Base-by-base conservation (phyloP, 139 green algal genomes). In the Mesotaenium endlicherianum region DNA sequence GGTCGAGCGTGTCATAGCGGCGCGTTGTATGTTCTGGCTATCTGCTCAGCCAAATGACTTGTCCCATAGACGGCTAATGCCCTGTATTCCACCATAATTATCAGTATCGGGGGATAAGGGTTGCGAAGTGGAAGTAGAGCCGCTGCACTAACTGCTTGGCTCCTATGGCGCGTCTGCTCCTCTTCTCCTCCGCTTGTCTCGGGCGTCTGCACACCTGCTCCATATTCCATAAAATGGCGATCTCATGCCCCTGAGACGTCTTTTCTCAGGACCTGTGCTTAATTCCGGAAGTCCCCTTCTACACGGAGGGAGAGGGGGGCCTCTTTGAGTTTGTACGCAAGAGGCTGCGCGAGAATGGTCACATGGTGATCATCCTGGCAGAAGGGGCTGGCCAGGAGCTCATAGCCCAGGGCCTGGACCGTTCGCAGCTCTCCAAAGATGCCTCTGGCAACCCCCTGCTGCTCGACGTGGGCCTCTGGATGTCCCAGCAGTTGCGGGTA, bases 281-380 rank as follows among this genome's bases (percentile, higher is more conserved):
- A 40, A 99, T 98, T 70, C 96, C 96, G 4, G 95, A 99, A 90
- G 92, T 97, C 39, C 84, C 75, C 14, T 98, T 98, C 87, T 85
- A 85, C n/a, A 47, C 97, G 42, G 59, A 95, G 30, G 95, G 95
- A n/a, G 69, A 89, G 16, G 80, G 88, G 6, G 95, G 95, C 1
- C 84, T 98, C 70, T 88, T 95, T 39, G 78, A 77, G 2, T 96
- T 96, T 83, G 58, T 99, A 43, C 89, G 95, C 38, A 74, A 79
- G 8, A 89, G 96, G 31, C 80, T 99, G 49, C 81, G 89, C 2
- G 59, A 88, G 57, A 97, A 97, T 86, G 94, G 76, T 45, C 71
- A 89, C 59, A 26, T 71, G 53, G 85, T 92, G 31, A 67, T 92
- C 39, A 86, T 92, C 26, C 87, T 99, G 39, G 95, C 96, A 2